phyloP scores from a whole-genome alignment of 2,329 filamentous ascomycete species.

The Diaporthe sp. region DNA sequence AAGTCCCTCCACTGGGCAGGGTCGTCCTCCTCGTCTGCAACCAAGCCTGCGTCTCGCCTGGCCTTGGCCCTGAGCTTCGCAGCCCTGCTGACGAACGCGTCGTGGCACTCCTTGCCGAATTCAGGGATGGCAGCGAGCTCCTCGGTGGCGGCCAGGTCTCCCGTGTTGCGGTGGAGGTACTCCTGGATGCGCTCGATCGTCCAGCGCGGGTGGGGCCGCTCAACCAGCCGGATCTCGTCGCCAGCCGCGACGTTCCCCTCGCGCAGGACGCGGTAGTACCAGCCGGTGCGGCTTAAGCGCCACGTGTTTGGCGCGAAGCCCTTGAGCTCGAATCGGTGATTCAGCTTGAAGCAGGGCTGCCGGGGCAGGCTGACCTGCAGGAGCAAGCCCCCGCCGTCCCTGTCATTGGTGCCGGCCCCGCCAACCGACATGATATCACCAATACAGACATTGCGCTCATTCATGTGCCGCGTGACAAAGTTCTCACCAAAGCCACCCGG shows the following conservation, averaged over 20 bases:
- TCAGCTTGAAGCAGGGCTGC: constrained; percentile 78
- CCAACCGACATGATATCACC: constrained; percentile 71
- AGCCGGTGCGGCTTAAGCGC: constrained; percentile 71
- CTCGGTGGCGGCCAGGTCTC: constrained; percentile 65
- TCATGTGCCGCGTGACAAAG: constrained; percentile 69
- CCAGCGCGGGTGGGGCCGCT: constrained; percentile 71
- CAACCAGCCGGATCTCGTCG: constrained; percentile 69
- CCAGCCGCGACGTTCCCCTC: constrained; percentile 69
- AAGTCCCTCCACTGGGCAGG: constrained; percentile 58
- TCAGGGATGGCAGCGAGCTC: constrained; percentile 65
- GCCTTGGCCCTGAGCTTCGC: constrained; percentile 55
- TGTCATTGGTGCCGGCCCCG: neutral
- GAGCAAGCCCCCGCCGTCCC: constrained; percentile 55
- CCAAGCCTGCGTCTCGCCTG: constrained; percentile 43
- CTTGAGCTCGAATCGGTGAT: constrained; percentile 75
- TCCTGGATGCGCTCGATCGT: constrained; percentile 74
- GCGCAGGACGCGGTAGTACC: constrained; percentile 74
- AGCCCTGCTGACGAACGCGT: constrained; percentile 65
- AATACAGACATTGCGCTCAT: constrained; percentile 76
- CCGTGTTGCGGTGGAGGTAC: constrained; percentile 69
- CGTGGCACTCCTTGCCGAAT: constrained; percentile 63
- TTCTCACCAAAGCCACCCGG: constrained; percentile 77
- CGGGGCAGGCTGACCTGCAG: constrained; percentile 74
- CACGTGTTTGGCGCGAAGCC: constrained; percentile 73
- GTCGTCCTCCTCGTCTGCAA: constrained; percentile 45